Percentiles rank a stretch among this genome's conserved stretches.
Evolutionary conservation across 305 asterid species (phyloP).

Genomic region (Fraxinus velutina): DNA sequence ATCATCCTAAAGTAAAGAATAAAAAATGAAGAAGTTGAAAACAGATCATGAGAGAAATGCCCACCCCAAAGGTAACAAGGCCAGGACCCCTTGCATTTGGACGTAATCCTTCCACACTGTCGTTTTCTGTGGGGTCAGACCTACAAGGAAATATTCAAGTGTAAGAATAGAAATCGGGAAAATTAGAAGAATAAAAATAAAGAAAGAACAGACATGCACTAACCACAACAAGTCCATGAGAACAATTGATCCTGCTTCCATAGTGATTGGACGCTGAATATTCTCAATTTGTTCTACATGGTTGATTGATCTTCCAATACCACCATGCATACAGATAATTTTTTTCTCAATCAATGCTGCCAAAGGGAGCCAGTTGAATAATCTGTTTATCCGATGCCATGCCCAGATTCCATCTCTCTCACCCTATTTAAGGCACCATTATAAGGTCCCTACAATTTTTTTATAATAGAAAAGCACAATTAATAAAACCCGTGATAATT

Average conservation of each 20-base stretch:
- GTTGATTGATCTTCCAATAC: slow-evolving; percentile 69
- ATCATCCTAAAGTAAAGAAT: background rate
- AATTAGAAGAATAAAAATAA: slow-evolving; percentile 7
- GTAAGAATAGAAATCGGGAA: slow-evolving; percentile 5
- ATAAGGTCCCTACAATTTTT: slow-evolving; percentile 5
- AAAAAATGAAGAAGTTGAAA: background rate
- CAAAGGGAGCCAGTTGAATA: slow-evolving; percentile 72
- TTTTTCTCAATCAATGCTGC: slow-evolving; percentile 68
- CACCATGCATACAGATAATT: slow-evolving; percentile 70
- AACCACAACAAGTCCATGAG: slow-evolving; percentile 97
- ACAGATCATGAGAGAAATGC: slow-evolving; percentile 27
- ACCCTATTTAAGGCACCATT: slow-evolving; percentile 41
- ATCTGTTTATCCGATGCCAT: slow-evolving; percentile 67
- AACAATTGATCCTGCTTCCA: slow-evolving; percentile 98
- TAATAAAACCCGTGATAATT: slow-evolving; percentile 16
- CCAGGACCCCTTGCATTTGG: slow-evolving; percentile 99
- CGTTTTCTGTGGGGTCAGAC: slow-evolving; percentile 99
- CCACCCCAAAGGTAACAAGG: slow-evolving; percentile 94
- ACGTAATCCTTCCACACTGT: slow-evolving; percentile 96
- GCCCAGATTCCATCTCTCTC: slow-evolving; percentile 77
- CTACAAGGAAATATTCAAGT: slow-evolving; percentile 37
- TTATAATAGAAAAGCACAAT: slow-evolving; percentile 16
- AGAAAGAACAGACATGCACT: slow-evolving; percentile 25
- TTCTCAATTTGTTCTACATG: slow-evolving; percentile 70
- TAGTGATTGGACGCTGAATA: slow-evolving; percentile 93